Base-by-base conservation (phyloP, 371 early-diverging fungal genomes). In the Sporodiniella umbellata region DNA sequence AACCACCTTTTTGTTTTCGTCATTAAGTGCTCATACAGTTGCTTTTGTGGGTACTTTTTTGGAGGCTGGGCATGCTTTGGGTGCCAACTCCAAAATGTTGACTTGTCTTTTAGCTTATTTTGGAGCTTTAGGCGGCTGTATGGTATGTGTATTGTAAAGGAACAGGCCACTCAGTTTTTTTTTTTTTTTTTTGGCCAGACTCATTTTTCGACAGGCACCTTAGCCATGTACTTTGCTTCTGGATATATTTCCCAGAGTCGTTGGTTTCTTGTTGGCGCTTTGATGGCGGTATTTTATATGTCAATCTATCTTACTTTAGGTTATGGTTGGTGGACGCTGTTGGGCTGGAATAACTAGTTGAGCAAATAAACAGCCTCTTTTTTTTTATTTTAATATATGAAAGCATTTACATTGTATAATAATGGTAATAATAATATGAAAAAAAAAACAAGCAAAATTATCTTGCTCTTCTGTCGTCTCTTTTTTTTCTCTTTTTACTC, bases 11-110 rank as follows among this genome's bases (percentile, higher is more conserved):
- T 56, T 90, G 64, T 92, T 92, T 48, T 85, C 88, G 18, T 80
- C 84, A 2, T 54, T 81, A 4, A 80, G 83, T 47, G 80, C 83
- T 30, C 85, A 86, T 31, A 81, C 80, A 1, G 79, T 87, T 4
- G 90, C 92, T 0, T 78, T 92, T 47, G 81, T 71, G 18, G 85
- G 78, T 12, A 89, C 92, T 14, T 81, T 92, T 53, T 64, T 92
- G 54, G 84, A 83, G 42, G 90, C 90, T 8, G 90, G 85, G 0
- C 72, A 78, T 51, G 67, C 67, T 3, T 67, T 89, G 23, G 77
- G 78, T 1, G 79, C 75, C 31, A 76, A 87, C 26, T 83, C 85
- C 4, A 62, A 68, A 54, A 52, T 84, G 15, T 40, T 83, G 2
- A 72, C 83, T 5, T 80, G 80, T 3, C 57, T 86, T 4, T 37